Evolutionary conservation across 495 filamentous ascomycete species (phyloP).

Genomic region (Aspergillus hancockii): DNA sequence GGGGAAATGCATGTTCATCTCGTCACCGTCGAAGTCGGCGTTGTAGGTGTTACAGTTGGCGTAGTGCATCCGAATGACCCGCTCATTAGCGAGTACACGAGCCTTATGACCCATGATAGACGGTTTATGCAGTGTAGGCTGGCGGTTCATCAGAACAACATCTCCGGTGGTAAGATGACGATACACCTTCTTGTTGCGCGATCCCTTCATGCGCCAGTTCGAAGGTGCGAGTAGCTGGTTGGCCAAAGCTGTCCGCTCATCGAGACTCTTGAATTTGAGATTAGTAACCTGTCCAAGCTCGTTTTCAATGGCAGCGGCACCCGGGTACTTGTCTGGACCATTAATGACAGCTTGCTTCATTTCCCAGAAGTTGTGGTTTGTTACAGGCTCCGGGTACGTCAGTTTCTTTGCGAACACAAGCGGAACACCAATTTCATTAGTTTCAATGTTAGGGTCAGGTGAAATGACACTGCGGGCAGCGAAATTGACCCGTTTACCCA

Average conservation of each 20-base stretch:
- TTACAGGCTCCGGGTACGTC: constrained; percentile 96
- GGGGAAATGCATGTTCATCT: constrained; percentile 99
- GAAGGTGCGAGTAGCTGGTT: constrained; percentile 93
- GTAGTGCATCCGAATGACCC: constrained; percentile 99
- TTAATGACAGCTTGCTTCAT: constrained; percentile 97
- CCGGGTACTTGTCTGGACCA: constrained; percentile 89
- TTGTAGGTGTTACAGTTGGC: constrained; percentile 99
- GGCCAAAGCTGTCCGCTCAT: constrained; percentile 82
- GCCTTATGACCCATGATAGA: constrained; percentile 99
- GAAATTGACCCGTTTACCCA: constrained; percentile 99
- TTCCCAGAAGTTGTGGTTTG: constrained; percentile 93
- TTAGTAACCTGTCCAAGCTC: constrained; percentile 91
- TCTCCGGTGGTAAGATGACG: constrained; percentile 95
- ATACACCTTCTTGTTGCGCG: constrained; percentile 93
- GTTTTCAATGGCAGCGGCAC: constrained; percentile 90
- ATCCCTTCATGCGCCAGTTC: constrained; percentile 68
- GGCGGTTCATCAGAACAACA: constrained; percentile 97
- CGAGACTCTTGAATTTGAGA: constrained; percentile 77
- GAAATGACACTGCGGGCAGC: constrained; percentile 98
- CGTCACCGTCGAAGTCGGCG: constrained; percentile 99
- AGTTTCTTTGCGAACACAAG: constrained; percentile 95
- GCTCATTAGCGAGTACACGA: constrained; percentile 87
- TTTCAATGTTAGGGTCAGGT: constrained; percentile 97
- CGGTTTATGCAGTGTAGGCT: constrained; percentile 99
- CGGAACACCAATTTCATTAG: constrained; percentile 96